phyloP scores from a whole-genome alignment of 2,329 filamentous ascomycete species.

The Sarocladiaceae sp. region DNA sequence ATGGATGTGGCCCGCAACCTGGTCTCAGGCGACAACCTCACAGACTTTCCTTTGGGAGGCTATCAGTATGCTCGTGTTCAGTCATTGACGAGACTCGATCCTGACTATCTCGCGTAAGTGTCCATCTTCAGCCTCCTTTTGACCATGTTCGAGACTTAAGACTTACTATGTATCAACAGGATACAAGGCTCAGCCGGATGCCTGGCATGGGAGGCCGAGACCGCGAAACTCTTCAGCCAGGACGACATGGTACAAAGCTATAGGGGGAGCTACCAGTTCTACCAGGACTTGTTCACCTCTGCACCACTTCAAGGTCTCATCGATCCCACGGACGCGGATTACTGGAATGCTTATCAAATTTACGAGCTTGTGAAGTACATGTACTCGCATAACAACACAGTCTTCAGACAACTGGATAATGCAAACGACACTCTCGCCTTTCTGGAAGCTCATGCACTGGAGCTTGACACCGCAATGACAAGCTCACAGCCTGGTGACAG shows the following conservation, averaged over 20 bases:
- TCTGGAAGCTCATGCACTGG: conserved; percentile 60
- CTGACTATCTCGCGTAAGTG: conserved; percentile 41
- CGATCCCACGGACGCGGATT: conserved; percentile 29
- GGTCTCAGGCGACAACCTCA: conserved; percentile 33
- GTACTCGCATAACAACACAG: conserved; percentile 45
- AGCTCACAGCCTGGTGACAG: conserved; percentile 15
- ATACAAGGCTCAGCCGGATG: conserved; percentile 36
- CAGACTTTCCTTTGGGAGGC: conserved; percentile 66
- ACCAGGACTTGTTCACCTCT: conserved; percentile 35
- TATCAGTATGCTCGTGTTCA: conserved; percentile 76
- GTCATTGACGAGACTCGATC: conserved; percentile 42
- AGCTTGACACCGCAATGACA: conserved; percentile 54
- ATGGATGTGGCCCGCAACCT: conserved; percentile 37
- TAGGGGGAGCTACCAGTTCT: conserved; percentile 32
- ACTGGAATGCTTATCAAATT: conserved; percentile 46
- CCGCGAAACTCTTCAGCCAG: conserved; percentile 20
- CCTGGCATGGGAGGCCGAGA: conserved; percentile 29
- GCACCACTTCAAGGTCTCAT: conserved; percentile 34
- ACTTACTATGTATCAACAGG: conserved; percentile 18
- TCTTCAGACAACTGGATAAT: conserved; percentile 31
- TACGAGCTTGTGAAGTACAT: conserved; percentile 54
- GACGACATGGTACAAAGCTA: conserved; percentile 19
- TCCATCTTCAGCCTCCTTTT: not conserved
- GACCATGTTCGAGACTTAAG: not conserved
- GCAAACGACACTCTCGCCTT: conserved; percentile 29